phyloP scores from a whole-genome alignment of 176 grass and related monocot species.

The Oryza meridionalis region DNA sequence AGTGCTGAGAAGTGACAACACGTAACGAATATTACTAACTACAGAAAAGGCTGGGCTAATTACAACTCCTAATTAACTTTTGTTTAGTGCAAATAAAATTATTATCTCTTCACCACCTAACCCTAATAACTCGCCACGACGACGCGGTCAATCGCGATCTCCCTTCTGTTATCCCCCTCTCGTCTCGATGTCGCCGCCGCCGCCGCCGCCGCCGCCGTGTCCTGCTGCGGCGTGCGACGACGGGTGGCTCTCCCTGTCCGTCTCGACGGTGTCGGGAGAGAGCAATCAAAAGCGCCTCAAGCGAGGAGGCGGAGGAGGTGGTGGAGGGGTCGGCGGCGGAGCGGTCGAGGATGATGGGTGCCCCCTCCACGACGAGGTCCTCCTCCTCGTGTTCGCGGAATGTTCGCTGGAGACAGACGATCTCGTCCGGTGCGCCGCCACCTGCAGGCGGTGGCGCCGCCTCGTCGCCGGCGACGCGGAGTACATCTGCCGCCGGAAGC shows the following conservation, averaged over 20 bases:
- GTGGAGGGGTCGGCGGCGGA: not conserved
- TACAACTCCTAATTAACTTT: too few relatives aligned
- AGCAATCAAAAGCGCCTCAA: not conserved
- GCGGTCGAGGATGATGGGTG: not conserved
- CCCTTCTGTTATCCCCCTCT: not conserved
- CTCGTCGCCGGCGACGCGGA: conserved; percentile 3
- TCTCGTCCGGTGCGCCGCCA: conserved; percentile 19
- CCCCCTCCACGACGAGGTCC: not conserved
- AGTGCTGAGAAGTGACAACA: not conserved
- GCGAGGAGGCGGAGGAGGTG: not conserved
- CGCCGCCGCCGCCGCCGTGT: not conserved
- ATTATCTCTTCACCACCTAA: not conserved
- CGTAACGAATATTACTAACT: too few relatives aligned
- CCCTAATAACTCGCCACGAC: too few relatives aligned
- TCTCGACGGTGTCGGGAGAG: not conserved
- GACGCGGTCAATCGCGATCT: not conserved
- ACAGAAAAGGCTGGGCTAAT: not conserved
- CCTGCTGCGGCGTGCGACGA: too few relatives aligned
- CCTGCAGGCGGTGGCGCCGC: conserved; percentile 19
- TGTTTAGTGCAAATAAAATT: not conserved
- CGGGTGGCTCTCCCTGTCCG: not conserved
- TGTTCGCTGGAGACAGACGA: not conserved
- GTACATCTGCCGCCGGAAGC: conserved; percentile 4
- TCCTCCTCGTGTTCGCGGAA: not conserved
- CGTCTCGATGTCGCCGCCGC: not conserved